These are phyloP conservation scores for Mycena vitilis DNA, from an alignment of 768 basidiomycete species.

Conservation along the genomic window DNA sequence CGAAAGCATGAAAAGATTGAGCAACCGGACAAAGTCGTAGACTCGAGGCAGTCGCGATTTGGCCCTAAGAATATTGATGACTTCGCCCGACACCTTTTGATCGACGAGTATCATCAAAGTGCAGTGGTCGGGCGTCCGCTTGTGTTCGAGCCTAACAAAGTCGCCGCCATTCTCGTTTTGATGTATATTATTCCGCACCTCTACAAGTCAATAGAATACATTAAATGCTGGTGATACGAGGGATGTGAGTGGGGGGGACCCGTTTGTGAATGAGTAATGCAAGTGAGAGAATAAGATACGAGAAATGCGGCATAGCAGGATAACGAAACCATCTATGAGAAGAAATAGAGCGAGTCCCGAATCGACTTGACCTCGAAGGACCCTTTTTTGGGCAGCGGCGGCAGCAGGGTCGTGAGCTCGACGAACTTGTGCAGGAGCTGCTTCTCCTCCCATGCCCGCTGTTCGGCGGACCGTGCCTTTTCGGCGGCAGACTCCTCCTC, in stretches of 20 bases:
- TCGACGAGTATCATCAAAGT: too few species aligned
- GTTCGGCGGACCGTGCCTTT: background rate
- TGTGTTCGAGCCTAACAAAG: too few species aligned
- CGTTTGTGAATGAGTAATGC: conserved; percentile 24
- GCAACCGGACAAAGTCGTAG: too few species aligned
- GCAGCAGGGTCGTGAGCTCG: conserved; percentile 77
- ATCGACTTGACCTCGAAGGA: conserved; percentile 86
- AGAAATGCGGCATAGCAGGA: conserved; percentile 17
- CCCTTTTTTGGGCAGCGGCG: conserved; percentile 87
- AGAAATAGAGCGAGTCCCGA: conserved; percentile 90
- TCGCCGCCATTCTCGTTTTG: conserved; percentile 12
- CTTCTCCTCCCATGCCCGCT: background rate
- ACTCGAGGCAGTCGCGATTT: too few species aligned
- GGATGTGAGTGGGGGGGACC: conserved; percentile 26
- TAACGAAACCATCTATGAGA: conserved; percentile 68
- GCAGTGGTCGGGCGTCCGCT: too few species aligned
- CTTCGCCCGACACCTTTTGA: too few species aligned
- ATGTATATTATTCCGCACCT: conserved; percentile 28
- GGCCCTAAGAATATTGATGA: too few species aligned
- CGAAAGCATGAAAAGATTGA: background rate
- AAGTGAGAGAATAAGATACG: conserved; percentile 22
- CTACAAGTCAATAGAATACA: conserved; percentile 33
- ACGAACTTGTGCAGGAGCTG: conserved; percentile 70
- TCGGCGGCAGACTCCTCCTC: conserved; percentile 8
- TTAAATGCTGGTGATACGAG: conserved; percentile 33